Percentiles rank a stretch among this genome's conserved stretches.
Evolutionary conservation across 495 filamentous ascomycete genomes (phyloP).

Genomic region (Penicillium bovifimosum): DNA sequence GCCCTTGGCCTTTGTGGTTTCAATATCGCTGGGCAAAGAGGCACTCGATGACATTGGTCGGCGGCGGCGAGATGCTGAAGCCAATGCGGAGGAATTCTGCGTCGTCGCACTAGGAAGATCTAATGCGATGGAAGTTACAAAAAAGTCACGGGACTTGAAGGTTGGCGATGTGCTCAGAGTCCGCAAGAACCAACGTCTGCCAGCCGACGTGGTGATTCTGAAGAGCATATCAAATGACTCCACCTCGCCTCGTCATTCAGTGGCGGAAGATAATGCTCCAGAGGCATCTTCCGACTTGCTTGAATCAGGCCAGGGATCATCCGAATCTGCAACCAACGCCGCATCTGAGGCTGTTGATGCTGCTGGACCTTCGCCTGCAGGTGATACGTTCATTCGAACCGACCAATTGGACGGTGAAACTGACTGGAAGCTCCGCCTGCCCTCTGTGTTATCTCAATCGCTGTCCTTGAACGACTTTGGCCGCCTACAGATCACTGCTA

Average conservation of each 20-base stretch:
- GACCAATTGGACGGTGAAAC: conserved; percentile 98
- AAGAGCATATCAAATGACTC: conserved; percentile 72
- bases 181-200: conserved; percentile 83
- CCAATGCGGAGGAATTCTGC: conserved; percentile 86
- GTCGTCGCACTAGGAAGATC: conserved; percentile 60
- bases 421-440: conserved; percentile 94
- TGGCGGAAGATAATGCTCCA: conserved; percentile 9
- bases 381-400: conserved; percentile 94
- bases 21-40: conserved; percentile 91
- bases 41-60: conserved; percentile 89
- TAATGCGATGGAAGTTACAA: conserved; percentile 53
- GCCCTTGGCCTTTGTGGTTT: conserved; percentile 84
- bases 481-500: conserved; percentile 71
- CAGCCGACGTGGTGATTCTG: conserved; percentile 89
- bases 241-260: conserved; percentile 15
- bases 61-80: conserved; percentile 81
- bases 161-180: conserved; percentile 94
- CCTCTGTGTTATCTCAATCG: conserved; percentile 74
- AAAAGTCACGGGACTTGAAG: conserved; percentile 81
- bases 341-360: conserved; percentile 7
- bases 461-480: conserved; percentile 63
- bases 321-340: conserved; percentile 9
- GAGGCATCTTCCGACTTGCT: conserved; percentile 19
- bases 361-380: conserved; percentile 36
- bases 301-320: conserved; percentile 17